Base-by-base conservation (phyloP, 768 basidiomycete genomes). In the Trametes maxima region DNA sequence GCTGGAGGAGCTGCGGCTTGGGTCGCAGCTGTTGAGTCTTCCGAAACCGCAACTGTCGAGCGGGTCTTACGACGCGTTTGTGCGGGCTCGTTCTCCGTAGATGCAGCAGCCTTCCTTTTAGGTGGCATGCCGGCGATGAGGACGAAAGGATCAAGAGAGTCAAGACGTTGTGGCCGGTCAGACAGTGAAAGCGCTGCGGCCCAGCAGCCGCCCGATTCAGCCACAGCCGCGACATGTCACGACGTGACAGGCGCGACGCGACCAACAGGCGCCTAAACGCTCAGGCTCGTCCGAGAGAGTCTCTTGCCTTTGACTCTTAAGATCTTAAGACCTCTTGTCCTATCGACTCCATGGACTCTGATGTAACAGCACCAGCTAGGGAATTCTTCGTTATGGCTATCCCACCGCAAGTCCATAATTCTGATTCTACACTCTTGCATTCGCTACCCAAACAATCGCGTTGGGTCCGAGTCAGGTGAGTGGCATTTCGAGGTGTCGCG, bases 41-140 rank as follows among this genome's bases (percentile, higher is more conserved):
- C 24, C 16, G 42, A 42, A 39, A 21, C 49, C 8, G 54, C 22
- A 16, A 59, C 49, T 28, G 60, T 61, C 16, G 64, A 58, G 36
- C 68, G 69, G 28, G 65, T 67, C 39, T 54, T 59, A 16, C 68
- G 64, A n/a, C 63, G 68, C 0, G 62, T 64, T 10, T 61, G 25
- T 0, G 64, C 54, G 12, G 61, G 66, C 17, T 70, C 68, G 16
- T 63, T 63, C 19, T 50, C 37, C 4, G 50, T 12, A 19, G 58
- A 43, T 11, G 51, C 39, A 17, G 65, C 43, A 0, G 67, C 72
- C 58, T 75, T 76, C 22, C 75, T 72, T 65, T 76, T 76, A 16
- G 68, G 63, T 36, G 75, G 70, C 75, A 76, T 75, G 4, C 13
- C 47, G 37, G n/a, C 1, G 7, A 24, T 17, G 28, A 17, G 40